Conservation (phyloP, 2,329 filamentous ascomycete genomes). For the Juglanconis oblonga region DNA sequence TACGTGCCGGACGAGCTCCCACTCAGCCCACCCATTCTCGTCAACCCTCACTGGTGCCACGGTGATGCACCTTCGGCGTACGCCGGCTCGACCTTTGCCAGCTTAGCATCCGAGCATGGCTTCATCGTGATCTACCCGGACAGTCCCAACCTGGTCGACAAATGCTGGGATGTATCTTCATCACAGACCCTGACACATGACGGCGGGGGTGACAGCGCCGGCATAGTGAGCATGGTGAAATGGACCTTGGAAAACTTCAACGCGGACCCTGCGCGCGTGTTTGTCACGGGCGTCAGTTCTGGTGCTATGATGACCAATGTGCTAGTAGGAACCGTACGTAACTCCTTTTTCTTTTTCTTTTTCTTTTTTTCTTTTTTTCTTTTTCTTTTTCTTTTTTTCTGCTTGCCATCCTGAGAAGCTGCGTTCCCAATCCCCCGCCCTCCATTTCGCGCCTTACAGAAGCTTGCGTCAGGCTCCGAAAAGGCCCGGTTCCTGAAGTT, state of each 20-base stretch:
- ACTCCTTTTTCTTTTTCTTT: background rate
- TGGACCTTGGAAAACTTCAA: slow-evolving; percentile 46
- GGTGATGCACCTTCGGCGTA: slow-evolving; percentile 50
- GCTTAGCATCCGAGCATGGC: slow-evolving; percentile 49
- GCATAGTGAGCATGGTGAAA: slow-evolving; percentile 52
- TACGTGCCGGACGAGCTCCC: slow-evolving; percentile 42
- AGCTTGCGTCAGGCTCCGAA: no score
- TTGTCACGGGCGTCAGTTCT: slow-evolving; percentile 47
- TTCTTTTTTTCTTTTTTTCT: background rate
- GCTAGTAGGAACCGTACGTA: slow-evolving; percentile 36
- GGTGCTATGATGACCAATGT: slow-evolving; percentile 58
- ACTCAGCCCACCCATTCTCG: slow-evolving; percentile 46
- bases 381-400: background rate
- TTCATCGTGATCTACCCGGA: slow-evolving; percentile 47
- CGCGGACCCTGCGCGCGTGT: slow-evolving; percentile 45
- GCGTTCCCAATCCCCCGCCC: background rate
- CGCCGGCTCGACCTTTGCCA: slow-evolving; percentile 48
- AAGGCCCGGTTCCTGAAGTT: no score
- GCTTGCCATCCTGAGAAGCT: background rate
- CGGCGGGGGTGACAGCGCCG: slow-evolving; percentile 48
- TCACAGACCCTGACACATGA: slow-evolving; percentile 44
- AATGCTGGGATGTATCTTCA: slow-evolving; percentile 60
- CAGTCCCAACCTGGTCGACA: slow-evolving; percentile 35
- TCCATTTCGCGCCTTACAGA: no score
- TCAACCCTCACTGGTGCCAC: slow-evolving; percentile 57